Evolutionary conservation across 495 filamentous ascomycete species (phyloP).

Genomic region (Xylaria scruposa): DNA sequence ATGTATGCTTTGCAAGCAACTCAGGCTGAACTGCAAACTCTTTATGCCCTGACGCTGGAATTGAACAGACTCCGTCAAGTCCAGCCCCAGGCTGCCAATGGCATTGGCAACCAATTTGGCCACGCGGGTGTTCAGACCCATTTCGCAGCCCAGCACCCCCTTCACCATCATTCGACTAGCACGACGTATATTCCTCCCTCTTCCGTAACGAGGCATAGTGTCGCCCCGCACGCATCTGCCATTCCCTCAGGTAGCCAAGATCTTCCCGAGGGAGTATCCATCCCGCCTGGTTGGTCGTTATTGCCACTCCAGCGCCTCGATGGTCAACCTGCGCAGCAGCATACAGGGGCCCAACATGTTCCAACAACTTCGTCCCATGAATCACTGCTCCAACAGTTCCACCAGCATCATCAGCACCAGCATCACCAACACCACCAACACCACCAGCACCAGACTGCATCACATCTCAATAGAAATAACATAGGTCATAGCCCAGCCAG

Average conservation of each 20-base stretch:
- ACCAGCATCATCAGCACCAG: neutral
- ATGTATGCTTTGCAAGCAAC: constrained; percentile 38
- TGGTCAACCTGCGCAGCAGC: constrained; percentile 37
- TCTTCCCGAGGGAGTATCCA: constrained; percentile 72
- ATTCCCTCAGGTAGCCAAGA: constrained; percentile 70
- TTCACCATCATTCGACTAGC: constrained; percentile 29
- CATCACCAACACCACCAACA: too few relatives aligned
- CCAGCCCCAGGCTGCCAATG: constrained; percentile 38
- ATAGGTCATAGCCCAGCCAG: neutral
- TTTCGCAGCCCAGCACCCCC: constrained; percentile 29
- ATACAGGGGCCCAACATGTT: constrained; percentile 28
- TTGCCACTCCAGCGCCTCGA: constrained; percentile 68
- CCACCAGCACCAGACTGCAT: neutral
- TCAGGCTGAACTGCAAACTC: constrained; percentile 63
- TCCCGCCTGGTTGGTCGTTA: constrained; percentile 80
- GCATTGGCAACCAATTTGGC: constrained; percentile 29
- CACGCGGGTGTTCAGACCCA: constrained; percentile 31
- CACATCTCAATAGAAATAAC: constrained; percentile 7
- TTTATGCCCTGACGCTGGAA: constrained; percentile 56
- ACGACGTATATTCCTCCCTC: constrained; percentile 39
- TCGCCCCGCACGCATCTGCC: constrained; percentile 47
- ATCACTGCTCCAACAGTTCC: constrained; percentile 9
- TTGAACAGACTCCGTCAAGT: constrained; percentile 46
- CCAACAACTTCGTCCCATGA: constrained; percentile 29
- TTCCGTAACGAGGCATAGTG: constrained; percentile 52